Conservation (phyloP, 164 flowering plant species). For the Magnolia changhungtana region DNA sequence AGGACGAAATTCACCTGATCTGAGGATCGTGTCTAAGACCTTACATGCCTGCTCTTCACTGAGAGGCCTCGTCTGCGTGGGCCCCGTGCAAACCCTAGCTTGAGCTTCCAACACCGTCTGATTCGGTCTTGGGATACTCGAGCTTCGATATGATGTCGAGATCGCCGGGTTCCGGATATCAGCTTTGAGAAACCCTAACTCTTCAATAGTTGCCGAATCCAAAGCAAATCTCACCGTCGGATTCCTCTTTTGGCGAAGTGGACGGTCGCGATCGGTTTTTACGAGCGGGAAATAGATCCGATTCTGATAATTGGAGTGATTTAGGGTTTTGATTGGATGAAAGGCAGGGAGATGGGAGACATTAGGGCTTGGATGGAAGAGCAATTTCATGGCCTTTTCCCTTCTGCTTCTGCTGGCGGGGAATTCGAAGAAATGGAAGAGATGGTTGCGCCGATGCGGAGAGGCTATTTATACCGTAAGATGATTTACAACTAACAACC, state of each 20-base stretch:
- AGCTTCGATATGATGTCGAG: slow-evolving; percentile 62
- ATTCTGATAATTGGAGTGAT: not conserved
- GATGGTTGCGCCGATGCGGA: not conserved
- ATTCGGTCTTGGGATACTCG: slow-evolving; percentile 57
- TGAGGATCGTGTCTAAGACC: slow-evolving; percentile 77
- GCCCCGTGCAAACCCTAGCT: slow-evolving; percentile 92
- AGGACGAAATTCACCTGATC: slow-evolving; percentile 53
- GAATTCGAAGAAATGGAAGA: not conserved
- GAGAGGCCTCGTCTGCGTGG: slow-evolving; percentile 86
- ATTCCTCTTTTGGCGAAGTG: slow-evolving; percentile 10
- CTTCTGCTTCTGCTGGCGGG: not conserved
- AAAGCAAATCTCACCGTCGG: slow-evolving; percentile 24
- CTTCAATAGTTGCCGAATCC: slow-evolving; percentile 39
- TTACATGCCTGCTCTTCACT: slow-evolving; percentile 76
- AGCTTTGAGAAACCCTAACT: slow-evolving; percentile 42
- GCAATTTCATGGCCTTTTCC: slow-evolving; percentile 33
- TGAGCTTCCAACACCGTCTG: slow-evolving; percentile 93
- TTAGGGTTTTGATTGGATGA: not conserved
- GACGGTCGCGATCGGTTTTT: not conserved
- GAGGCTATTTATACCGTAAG: too few relatives aligned
- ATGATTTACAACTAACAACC: too few relatives aligned
- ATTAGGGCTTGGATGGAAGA: slow-evolving; percentile 25
- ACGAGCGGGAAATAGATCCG: slow-evolving; percentile 9
- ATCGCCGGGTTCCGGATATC: slow-evolving; percentile 52
- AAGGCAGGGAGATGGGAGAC: slow-evolving; percentile 18